Evolutionary conservation across 129 eudicot species (phyloP).

Genomic region (Chrysanthemum lavandulifolium): DNA sequence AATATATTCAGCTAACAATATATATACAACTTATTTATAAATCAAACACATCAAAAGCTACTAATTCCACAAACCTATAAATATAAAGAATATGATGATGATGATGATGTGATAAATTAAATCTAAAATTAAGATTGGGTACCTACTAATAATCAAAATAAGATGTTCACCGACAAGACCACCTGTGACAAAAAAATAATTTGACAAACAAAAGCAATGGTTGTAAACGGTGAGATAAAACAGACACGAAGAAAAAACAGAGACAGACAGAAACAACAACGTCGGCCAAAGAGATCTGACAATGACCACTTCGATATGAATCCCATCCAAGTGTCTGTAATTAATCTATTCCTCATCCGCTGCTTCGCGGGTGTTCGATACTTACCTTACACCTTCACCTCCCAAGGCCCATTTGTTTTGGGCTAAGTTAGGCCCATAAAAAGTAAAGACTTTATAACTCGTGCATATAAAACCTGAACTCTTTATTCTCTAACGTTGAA

Average conservation of each 20-base stretch:
- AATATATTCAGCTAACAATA: no score
- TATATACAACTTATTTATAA: no score
- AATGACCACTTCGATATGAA: slow-evolving; percentile 31
- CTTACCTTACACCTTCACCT: not conserved
- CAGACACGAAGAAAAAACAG: no score
- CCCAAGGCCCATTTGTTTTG: not conserved
- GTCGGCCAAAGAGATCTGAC: slow-evolving; percentile 41
- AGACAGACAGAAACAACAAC: not conserved
- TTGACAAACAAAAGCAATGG: slow-evolving; percentile 2
- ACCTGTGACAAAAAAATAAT: slow-evolving; percentile 4
- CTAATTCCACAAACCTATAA: no score
- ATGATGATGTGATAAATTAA: no score
- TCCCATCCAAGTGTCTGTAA: not conserved
- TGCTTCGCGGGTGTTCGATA: slow-evolving; percentile 6
- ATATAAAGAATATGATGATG: no score
- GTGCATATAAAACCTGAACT: no score
- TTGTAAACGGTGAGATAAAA: slow-evolving; percentile 7
- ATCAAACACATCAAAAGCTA: no score
- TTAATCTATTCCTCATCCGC: slow-evolving; percentile 1
- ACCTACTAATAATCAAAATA: slow-evolving; percentile 20
- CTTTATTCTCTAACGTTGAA: no score
- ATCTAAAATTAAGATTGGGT: slow-evolving; percentile 13
- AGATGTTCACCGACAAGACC: slow-evolving; percentile 15
- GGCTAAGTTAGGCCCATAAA: not conserved
- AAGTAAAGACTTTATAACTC: no score